These are phyloP conservation scores for Microdochium paspali DNA, from an alignment of 2,329 filamentous ascomycete genomes.

Conservation along the genomic window DNA sequence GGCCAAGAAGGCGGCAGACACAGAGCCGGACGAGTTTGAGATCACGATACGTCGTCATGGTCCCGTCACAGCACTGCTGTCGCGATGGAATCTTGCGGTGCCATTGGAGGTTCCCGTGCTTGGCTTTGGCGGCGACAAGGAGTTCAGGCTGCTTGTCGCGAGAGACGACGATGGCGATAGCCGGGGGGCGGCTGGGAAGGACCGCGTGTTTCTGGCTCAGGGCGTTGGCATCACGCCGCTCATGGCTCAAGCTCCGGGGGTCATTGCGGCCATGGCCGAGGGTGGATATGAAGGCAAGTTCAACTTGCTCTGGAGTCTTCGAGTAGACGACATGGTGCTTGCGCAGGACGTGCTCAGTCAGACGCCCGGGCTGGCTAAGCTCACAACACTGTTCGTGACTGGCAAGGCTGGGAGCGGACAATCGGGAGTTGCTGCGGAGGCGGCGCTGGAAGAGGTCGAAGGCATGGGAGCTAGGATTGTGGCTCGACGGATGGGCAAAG, in stretches of 20 bases:
- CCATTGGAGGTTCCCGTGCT: constrained; percentile 57
- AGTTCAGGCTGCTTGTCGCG: constrained; percentile 51
- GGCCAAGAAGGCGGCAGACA: constrained; percentile 12
- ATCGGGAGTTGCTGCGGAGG: constrained; percentile 19
- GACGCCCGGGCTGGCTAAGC: constrained; percentile 38
- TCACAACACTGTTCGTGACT: constrained; percentile 58
- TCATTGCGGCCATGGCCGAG: constrained; percentile 27
- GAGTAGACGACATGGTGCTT: constrained; percentile 50
- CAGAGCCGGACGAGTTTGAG: constrained; percentile 36
- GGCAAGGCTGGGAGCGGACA: constrained; percentile 17
- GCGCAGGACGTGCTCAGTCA: constrained; percentile 48
- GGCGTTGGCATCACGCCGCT: constrained; percentile 80
- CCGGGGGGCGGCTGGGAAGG: constrained; percentile 15
- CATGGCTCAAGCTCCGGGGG: constrained; percentile 52
- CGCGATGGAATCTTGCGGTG: constrained; percentile 40
- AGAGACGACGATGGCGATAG: constrained; percentile 48
- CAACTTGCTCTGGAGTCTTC: constrained; percentile 59
- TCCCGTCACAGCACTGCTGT: constrained; percentile 56
- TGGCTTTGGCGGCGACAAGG: constrained; percentile 60
- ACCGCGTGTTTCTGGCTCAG: constrained; percentile 58
- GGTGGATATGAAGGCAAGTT: constrained; percentile 22
- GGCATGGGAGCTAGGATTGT: constrained; percentile 23
- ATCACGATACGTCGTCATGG: constrained; percentile 66
- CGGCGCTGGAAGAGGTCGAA: constrained; percentile 22
- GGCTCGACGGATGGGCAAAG: constrained; percentile 25